A percentile compares a stretch with the other conserved stretches of the same genome.
Evolutionary conservation across 1,139 yeast genomes (phyloP).

Genomic region (Candida gigantensis): DNA sequence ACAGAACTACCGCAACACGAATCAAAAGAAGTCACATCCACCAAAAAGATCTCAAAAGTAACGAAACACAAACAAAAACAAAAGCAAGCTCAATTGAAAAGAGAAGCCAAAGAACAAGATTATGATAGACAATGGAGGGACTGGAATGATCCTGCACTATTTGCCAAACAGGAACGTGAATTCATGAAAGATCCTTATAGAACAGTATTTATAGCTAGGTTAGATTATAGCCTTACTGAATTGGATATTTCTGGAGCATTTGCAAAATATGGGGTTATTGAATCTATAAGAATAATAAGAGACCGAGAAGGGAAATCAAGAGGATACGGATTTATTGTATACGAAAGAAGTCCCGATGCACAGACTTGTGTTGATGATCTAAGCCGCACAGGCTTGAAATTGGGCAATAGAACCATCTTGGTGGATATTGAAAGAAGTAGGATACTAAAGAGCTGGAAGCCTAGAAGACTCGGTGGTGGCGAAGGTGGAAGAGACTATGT

Average conservation of each 20-base stretch:
- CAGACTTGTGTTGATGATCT: slow-evolving; percentile 58
- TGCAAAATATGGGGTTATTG: slow-evolving; percentile 68
- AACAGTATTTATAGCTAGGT: slow-evolving; percentile 76
- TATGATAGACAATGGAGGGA: slow-evolving; percentile 38
- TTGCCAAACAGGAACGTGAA: slow-evolving; percentile 52
- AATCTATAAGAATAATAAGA: slow-evolving; percentile 65
- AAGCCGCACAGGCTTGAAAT: slow-evolving; percentile 51
- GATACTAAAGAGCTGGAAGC: slow-evolving; percentile 74
- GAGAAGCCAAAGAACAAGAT: slow-evolving; percentile 32
- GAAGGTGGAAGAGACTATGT: slow-evolving; percentile 60
- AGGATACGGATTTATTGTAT: slow-evolving; percentile 87
- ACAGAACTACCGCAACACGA: slow-evolving; percentile 18
- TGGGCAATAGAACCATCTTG: slow-evolving; percentile 49
- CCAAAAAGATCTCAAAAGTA: slow-evolving; percentile 6
- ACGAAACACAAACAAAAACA: slow-evolving; percentile 15
- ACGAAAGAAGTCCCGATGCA: slow-evolving; percentile 59
- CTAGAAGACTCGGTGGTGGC: slow-evolving; percentile 70
- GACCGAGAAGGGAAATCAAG: slow-evolving; percentile 57
- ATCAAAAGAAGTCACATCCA: slow-evolving; percentile 9
- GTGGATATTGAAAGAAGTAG: slow-evolving; percentile 89
- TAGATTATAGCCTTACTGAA: slow-evolving; percentile 68
- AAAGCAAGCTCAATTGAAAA: slow-evolving; percentile 16
- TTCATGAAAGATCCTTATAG: slow-evolving; percentile 68
- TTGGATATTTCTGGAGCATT: slow-evolving; percentile 67
- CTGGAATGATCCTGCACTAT: slow-evolving; percentile 55